phyloP scores from a whole-genome alignment of 1,139 yeast genomes.

The Ashbya aceris region DNA sequence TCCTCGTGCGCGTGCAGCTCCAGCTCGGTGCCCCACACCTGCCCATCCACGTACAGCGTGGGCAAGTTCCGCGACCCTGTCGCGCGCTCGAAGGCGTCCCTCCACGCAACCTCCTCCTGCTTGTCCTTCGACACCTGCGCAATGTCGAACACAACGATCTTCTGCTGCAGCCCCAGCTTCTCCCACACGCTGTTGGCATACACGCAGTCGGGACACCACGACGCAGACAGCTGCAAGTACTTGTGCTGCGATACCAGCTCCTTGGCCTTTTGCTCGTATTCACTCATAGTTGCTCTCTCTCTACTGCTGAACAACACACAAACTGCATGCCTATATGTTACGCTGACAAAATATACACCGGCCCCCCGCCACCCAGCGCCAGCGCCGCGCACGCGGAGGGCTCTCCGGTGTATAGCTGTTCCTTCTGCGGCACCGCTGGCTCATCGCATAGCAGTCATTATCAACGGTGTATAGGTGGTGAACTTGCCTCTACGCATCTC shows the following conservation, averaged over 20 bases:
- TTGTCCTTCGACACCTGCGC: conserved; percentile 39
- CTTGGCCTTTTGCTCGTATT: conserved; percentile 33
- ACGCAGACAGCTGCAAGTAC: conserved; percentile 52
- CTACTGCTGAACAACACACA: background rate
- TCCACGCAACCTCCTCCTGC: conserved; percentile 45
- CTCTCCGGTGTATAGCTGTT: background rate
- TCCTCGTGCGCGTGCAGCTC: conserved; percentile 41
- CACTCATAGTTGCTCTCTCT: conserved; percentile 10
- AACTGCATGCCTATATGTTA: conserved; percentile 3
- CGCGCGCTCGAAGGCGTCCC: conserved; percentile 49
- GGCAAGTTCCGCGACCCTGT: conserved; percentile 68
- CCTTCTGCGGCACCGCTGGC: background rate
- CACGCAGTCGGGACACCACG: conserved; percentile 74
- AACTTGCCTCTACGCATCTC: too few species aligned
- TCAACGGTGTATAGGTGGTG: too few species aligned
- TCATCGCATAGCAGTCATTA: too few species aligned
- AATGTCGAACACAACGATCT: conserved; percentile 48
- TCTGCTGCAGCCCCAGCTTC: conserved; percentile 40
- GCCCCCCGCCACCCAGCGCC: background rate
- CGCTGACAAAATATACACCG: conserved; percentile 1
- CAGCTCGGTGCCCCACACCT: conserved; percentile 49
- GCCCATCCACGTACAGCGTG: conserved; percentile 56
- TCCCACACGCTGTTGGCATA: conserved; percentile 50
- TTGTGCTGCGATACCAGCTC: conserved; percentile 39
- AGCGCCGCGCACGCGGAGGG: background rate